Conservation (phyloP, 75 land plant species). For the Cupressus sempervirens region DNA sequence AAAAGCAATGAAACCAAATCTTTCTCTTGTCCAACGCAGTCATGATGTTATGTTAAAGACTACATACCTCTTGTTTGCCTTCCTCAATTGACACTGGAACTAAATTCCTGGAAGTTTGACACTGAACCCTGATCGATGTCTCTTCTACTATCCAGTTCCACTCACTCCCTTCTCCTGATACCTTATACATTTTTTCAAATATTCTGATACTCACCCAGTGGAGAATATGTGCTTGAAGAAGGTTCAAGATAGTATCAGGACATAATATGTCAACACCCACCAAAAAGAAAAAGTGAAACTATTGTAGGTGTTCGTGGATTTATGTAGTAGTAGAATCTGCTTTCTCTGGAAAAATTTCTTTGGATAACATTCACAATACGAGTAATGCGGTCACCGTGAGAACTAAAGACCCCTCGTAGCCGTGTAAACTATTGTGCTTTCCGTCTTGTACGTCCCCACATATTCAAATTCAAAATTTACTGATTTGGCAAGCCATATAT, state of each 20-base stretch:
- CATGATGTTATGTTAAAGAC: not conserved
- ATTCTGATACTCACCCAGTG: not conserved
- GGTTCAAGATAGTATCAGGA: not conserved
- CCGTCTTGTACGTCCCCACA: too few relatives aligned
- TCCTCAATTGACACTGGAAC: not conserved
- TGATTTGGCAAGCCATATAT: too few relatives aligned
- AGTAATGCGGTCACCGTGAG: not conserved
- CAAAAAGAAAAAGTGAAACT: not conserved
- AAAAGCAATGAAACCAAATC: not conserved
- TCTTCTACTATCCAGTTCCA: not conserved
- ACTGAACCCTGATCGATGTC: not conserved
- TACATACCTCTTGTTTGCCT: not conserved
- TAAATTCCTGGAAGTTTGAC: not conserved
- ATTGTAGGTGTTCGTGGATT: not conserved
- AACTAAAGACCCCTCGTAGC: not conserved
- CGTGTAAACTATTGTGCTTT: not conserved
- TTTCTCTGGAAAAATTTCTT: not conserved
- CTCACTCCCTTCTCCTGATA: not conserved
- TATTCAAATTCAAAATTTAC: too few relatives aligned
- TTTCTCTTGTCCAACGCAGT: not conserved
- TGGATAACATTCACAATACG: not conserved
- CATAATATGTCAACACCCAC: not conserved
- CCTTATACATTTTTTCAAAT: not conserved
- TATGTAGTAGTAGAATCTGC: not conserved
- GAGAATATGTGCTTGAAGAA: constrained; percentile 2